A percentile compares a stretch with the other conserved stretches of the same genome.
Conservation (phyloP, 1,284 basidiomycete species). For the Marasmius fiardii region DNA sequence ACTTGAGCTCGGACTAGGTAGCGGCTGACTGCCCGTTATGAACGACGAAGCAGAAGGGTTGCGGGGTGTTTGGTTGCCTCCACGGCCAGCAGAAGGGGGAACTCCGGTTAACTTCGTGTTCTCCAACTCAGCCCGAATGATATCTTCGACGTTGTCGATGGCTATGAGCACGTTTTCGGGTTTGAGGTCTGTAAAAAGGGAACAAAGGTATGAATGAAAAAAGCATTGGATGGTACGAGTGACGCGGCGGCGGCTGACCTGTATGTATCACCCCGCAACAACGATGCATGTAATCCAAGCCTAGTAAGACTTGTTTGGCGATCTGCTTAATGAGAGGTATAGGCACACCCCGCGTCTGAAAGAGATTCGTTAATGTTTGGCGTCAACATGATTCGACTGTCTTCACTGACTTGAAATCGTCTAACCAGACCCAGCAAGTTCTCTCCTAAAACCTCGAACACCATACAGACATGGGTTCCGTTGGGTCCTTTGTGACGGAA, state of each 20-base stretch:
- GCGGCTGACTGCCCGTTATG: slow-evolving; percentile 94
- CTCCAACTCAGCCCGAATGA: slow-evolving; percentile 84
- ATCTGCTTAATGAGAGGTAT: slow-evolving; percentile 95
- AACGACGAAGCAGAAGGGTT: slow-evolving; percentile 72
- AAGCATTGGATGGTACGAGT: not conserved
- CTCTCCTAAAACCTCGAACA: slow-evolving; percentile 98
- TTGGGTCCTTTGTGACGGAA: slow-evolving; percentile 85
- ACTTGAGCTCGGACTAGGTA: slow-evolving; percentile 60
- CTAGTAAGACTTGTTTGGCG: slow-evolving; percentile 93
- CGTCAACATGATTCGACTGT: not conserved
- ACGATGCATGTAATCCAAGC: slow-evolving; percentile 96
- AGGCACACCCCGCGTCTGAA: slow-evolving; percentile 93
- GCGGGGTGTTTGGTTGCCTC: slow-evolving; percentile 96
- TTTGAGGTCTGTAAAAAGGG: slow-evolving; percentile 71
- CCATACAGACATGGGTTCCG: slow-evolving; percentile 98
- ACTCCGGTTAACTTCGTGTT: slow-evolving; percentile 81
- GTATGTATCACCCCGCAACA: slow-evolving; percentile 96
- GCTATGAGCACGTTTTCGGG: slow-evolving; percentile 98
- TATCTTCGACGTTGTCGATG: slow-evolving; percentile 96
- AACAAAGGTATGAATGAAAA: slow-evolving; percentile 13
- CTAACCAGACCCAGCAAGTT: slow-evolving; percentile 93
- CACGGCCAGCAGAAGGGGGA: slow-evolving; percentile 90
- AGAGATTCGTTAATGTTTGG: slow-evolving; percentile 57
- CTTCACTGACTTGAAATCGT: not conserved
- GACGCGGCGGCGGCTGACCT: slow-evolving; percentile 37